Evolutionary conservation across 2,329 filamentous ascomycete species (phyloP), one percentile per base, ranked within the genome.

Genomic region (Diaporthe sp.): DNA sequence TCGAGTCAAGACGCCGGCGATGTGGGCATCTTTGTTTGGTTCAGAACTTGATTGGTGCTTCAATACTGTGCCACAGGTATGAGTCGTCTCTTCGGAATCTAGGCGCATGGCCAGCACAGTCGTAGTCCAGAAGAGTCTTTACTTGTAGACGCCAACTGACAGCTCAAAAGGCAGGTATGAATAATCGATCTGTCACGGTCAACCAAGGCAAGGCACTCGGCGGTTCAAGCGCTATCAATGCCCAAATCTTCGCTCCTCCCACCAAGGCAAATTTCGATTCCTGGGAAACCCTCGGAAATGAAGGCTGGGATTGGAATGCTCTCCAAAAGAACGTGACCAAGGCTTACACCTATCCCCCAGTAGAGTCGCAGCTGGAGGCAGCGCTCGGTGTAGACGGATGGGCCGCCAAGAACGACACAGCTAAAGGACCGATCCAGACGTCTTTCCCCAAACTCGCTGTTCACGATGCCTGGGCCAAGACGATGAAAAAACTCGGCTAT

Each of bases 201-300:
- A 51, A 60, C 34, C 70, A 72, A 44, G 85, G 86, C 10, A 84
- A 83, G 67, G 82, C 81, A 2, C 78, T 47, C 87, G 28, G 85
- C 85, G 86, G 85, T 13, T 81, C 80, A 65, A 83, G 81, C 34
- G 82, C 83, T 10, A 84, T 87, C 74, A 87, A 87, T 70, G 86
- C 85, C 55, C 82, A 81, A 6, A 83, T 84, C 13, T 89, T 84
- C 78, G 70, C 61, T 15, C 70, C 70, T 39, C 55, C 70, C 3
- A 84, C 84, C 2, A 77, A 85, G 55, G 89, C 89, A 2, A 84
- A 86, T 8, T 81, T 82, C 2, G 87, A 88, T 42, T 89, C 91
- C 76, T 90, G 87, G 76, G 83, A 91, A 55, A 82, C 87, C 42
- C 90, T 89, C 87, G 87, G 81, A 0, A 89, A 91, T 78, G 84